phyloP scores from a whole-genome alignment of 129 eudicot genomes.

The Daucus carota region DH1_v3.0 NC_030384.2:42579501-42580000 shows the following conservation, averaged over 20 bases:
- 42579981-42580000: not conserved
- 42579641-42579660: not conserved
- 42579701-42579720: not conserved
- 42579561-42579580: too few relatives aligned
- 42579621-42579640: not conserved
- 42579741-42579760: not conserved
- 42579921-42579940: constrained; percentile 98
- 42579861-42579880: constrained; percentile 92
- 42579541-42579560: too few relatives aligned
- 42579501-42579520: too few relatives aligned
- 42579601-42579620: not conserved
- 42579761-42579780: too few relatives aligned
- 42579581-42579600: too few relatives aligned
- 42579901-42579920: constrained; percentile 70
- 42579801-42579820: not conserved
- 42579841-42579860: constrained; percentile 97
- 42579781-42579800: not conserved
- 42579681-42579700: not conserved
- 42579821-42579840: constrained; percentile 16
- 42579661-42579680: not conserved
- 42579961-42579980: not conserved
- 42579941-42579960: constrained; percentile 52
- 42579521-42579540: too few relatives aligned
- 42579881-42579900: constrained; percentile 96
- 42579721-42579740: not conserved